These are phyloP conservation scores for Starmerella kuoi DNA, from an alignment of 805 yeast genomes.

Conservation along the genomic window DNA sequence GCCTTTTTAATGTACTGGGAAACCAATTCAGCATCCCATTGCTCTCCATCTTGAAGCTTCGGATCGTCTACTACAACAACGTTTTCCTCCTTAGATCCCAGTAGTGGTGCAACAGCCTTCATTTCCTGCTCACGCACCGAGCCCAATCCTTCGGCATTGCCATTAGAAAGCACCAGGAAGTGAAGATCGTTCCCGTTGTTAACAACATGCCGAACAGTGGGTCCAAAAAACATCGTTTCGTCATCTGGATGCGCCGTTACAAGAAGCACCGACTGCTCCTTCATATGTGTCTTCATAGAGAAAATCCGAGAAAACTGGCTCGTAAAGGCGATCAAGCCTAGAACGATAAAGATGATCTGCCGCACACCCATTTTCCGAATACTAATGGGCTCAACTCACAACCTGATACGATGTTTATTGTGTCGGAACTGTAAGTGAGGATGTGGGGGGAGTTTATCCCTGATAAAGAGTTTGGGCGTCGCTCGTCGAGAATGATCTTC, in stretches of 20 bases:
- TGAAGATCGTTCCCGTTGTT: constrained; percentile 41
- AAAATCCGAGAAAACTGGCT: constrained; percentile 16
- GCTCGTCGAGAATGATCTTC: too few species aligned
- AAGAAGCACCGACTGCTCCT: constrained; percentile 27
- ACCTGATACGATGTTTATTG: too few species aligned
- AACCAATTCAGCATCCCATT: constrained; percentile 48
- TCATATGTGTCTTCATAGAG: constrained; percentile 19
- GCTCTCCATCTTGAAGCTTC: constrained; percentile 44
- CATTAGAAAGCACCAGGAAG: constrained; percentile 62
- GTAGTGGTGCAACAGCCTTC: constrained; percentile 37
- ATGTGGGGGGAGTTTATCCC: too few species aligned
- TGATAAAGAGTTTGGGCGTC: too few species aligned
- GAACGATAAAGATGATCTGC: neutral
- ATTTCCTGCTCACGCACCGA: constrained; percentile 49
- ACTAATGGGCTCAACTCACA: too few species aligned
- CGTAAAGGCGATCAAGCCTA: neutral
- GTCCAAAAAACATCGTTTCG: constrained; percentile 94
- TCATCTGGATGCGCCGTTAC: constrained; percentile 96
- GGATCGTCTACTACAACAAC: constrained; percentile 39
- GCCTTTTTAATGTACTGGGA: constrained; percentile 30
- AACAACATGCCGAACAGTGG: constrained; percentile 47
- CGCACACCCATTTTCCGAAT: neutral
- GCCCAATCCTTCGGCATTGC: constrained; percentile 70
- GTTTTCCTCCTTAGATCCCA: constrained; percentile 36
- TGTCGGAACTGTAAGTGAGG: too few species aligned